phyloP scores from a whole-genome alignment of 1,284 basidiomycete species.

The Trametes sp. region DNA sequence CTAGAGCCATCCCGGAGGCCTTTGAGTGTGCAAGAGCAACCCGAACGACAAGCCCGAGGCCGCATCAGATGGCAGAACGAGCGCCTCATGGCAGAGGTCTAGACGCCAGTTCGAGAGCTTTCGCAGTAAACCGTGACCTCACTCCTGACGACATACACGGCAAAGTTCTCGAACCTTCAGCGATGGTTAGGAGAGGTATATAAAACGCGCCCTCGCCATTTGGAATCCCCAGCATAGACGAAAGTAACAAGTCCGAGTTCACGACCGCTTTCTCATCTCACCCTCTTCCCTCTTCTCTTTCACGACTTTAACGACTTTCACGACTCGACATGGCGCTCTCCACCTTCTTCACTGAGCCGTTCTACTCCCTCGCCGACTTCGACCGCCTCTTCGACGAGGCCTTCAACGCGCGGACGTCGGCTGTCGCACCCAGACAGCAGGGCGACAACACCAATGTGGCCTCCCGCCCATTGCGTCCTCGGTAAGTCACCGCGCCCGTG shows the following conservation, averaged over 20 bases:
- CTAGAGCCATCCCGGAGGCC: no score
- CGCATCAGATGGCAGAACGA: no score
- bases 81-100: no score
- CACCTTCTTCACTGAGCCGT: constrained; percentile 52
- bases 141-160: neutral
- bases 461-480: constrained; percentile 35
- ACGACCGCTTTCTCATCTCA: constrained; percentile 24
- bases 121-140: neutral
- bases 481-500: constrained; percentile 26
- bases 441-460: constrained; percentile 6
- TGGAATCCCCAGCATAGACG: constrained; percentile 20
- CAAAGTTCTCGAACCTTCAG: neutral
- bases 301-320: constrained; percentile 23
- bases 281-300: constrained; percentile 2
- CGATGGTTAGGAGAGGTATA: neutral
- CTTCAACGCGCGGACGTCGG: constrained; percentile 37
- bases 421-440: constrained; percentile 15
- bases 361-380: constrained; percentile 49
- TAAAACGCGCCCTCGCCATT: neutral
- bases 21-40: no score
- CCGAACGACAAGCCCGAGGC: neutral
- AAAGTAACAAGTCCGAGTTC: constrained; percentile 27
- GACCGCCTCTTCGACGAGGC: constrained; percentile 56
- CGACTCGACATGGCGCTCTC: constrained; percentile 29
- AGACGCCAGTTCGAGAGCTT: neutral